Evolutionary conservation across 2,329 filamentous ascomycete species (phyloP), one percentile per base, ranked within the genome.

Genomic region (Fusarium avenaceum): DNA sequence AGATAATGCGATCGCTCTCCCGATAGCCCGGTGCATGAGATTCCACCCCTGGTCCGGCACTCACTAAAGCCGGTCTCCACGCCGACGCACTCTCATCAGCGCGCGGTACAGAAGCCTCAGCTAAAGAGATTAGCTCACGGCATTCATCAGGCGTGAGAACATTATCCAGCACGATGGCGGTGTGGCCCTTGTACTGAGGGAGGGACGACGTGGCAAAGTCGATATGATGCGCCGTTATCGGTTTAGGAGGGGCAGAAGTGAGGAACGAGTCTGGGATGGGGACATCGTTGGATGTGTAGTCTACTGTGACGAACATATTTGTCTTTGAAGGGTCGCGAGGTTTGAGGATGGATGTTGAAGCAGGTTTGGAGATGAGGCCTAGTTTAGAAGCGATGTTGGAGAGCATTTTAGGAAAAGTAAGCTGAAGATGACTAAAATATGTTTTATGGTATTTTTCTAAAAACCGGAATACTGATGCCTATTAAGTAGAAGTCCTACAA

Each of bases 1-100:
- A 92, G 69, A 96, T 90, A 67, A 95, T 92, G 4, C 92, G 85
- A n/a, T 90, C 90, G 72, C 90, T 90, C 63, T 92, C 89, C 17
- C 92, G 84, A 48, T 87, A 87, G 10, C 87, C 84, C 2, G 85
- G 81, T 2, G 69, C 69, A 6, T 83, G 76, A 4, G 82, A 77
- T 77, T 95, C 89, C 57, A 76, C 80, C 4, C 91, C 90, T 6
- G 77, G 77, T 7, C 91, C 91, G 24, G 87, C 76, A 74, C 91
- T 91, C 58, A 94, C 83, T 76, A 92, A 83, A 0, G 92, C 92
- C 3, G 87, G 86, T 49, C 84, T 82, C 92, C 92, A 95, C 2
- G 81, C 77, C 7, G 68, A 61, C 72, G 79, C 60, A 2, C 46
- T 65, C 5, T 71, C 63, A 9, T 67, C 56, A 3, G 42, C 22